Conservation (phyloP, 2,329 filamentous ascomycete species). For the Tolypocladium cylindrosporum region DNA sequence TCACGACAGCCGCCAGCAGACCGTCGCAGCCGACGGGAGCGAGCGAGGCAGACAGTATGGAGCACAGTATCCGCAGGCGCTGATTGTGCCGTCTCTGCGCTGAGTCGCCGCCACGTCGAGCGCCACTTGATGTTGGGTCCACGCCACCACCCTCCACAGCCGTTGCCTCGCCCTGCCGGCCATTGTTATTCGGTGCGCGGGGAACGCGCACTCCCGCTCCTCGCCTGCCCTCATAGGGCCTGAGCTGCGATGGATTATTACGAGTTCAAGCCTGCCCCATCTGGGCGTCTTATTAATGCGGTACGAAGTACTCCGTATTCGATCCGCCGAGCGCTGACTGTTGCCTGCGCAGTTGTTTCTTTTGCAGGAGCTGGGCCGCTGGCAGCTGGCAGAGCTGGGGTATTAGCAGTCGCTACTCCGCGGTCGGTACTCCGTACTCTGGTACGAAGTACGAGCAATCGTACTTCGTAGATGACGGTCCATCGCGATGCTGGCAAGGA, state of each 20-base stretch:
- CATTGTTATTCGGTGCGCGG: background rate
- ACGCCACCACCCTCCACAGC: background rate
- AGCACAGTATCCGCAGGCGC: background rate
- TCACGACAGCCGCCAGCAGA: background rate
- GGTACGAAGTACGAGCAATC: too few relatives aligned
- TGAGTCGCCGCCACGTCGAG: constrained; percentile 1
- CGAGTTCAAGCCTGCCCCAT: background rate
- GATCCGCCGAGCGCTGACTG: background rate
- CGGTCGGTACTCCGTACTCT: background rate
- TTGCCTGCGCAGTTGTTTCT: background rate
- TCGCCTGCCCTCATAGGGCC: background rate
- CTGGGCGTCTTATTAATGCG: background rate
- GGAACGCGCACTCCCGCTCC: background rate
- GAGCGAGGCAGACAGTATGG: background rate
- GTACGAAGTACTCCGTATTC: background rate
- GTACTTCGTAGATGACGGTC: too few relatives aligned
- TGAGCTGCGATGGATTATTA: background rate
- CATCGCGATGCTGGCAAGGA: background rate
- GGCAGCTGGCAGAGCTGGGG: background rate
- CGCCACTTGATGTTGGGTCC: constrained; percentile 1
- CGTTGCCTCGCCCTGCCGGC: background rate
- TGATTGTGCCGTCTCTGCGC: background rate
- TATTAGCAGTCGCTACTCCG: background rate
- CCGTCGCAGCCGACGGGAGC: background rate
- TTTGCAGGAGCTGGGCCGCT: background rate